Evolutionary conservation across 257 asterid genomes (phyloP).

Genomic region (Rhazya stricta): DNA sequence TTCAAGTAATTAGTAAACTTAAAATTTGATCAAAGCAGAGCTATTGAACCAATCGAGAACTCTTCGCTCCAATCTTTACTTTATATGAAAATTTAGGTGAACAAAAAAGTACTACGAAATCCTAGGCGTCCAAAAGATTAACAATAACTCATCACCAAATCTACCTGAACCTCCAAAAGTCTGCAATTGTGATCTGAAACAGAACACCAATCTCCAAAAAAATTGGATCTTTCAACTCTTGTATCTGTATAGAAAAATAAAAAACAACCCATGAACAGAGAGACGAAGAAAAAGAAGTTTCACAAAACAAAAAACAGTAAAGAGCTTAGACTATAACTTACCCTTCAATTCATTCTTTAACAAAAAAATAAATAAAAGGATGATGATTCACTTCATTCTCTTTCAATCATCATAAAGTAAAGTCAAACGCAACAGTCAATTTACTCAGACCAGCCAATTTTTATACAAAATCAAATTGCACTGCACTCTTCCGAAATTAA

Average conservation of each 20-base stretch:
- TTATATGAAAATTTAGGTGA: background rate
- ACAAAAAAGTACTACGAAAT: background rate
- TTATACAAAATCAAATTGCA: background rate
- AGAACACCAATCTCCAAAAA: slow-evolving; percentile 10
- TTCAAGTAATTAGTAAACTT: slow-evolving; percentile 3
- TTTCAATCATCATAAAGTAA: background rate
- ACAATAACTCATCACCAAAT: slow-evolving; percentile 5
- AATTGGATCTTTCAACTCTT: slow-evolving; percentile 16
- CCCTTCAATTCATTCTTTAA: background rate
- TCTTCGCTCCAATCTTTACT: background rate
- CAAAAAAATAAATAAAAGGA: slow-evolving; percentile 5
- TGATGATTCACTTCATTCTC: background rate
- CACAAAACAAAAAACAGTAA: slow-evolving; percentile 9
- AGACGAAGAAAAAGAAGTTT: slow-evolving; percentile 35
- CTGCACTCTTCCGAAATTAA: slow-evolving; percentile 7
- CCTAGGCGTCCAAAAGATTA: slow-evolving; percentile 1
- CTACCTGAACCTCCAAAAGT: background rate
- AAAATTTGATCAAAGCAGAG: slow-evolving; percentile 5
- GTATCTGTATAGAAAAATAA: slow-evolving; percentile 37
- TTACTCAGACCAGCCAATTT: slow-evolving; percentile 1
- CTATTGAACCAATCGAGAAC: slow-evolving; percentile 8
- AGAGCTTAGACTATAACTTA: background rate
- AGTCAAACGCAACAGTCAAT: slow-evolving; percentile 6
- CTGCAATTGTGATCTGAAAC: background rate
- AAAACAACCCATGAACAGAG: slow-evolving; percentile 29